Conservation (phyloP, 2,329 filamentous ascomycete species). For the Penicillium sp. region DNA sequence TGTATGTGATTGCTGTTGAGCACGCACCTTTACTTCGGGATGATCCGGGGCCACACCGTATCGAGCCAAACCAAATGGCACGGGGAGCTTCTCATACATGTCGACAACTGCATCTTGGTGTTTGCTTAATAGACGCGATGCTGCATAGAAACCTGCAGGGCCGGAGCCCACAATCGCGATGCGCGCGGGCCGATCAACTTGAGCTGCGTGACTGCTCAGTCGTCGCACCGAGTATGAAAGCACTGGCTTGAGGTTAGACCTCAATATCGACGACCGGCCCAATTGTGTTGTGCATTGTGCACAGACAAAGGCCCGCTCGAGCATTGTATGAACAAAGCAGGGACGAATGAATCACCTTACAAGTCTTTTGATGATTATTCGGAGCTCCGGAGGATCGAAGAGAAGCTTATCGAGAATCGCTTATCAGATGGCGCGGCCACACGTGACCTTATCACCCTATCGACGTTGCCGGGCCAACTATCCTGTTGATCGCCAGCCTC, state of each 20-base stretch:
- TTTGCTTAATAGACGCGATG: conserved; percentile 81
- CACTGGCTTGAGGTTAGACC: conserved; percentile 2
- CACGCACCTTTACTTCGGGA: conserved; percentile 88
- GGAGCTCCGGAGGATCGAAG: conserved; percentile 3
- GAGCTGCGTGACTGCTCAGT: conserved; percentile 40
- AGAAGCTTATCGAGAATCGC: conserved; percentile 9
- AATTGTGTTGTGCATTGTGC: conserved; percentile 38
- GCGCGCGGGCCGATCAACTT: conserved; percentile 64
- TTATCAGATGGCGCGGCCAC: conserved; percentile 20
- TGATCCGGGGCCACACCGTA: conserved; percentile 98
- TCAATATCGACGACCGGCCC: conserved; percentile 19
- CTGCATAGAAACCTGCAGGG: conserved; percentile 94
- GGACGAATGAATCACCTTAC: background rate
- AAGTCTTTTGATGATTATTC: background rate
- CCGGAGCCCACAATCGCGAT: conserved; percentile 92
- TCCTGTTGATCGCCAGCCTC: conserved; percentile 28
- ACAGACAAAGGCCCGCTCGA: conserved; percentile 38
- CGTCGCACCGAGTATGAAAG: conserved; percentile 28
- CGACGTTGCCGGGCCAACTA: conserved; percentile 42
- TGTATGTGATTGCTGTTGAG: conserved; percentile 1
- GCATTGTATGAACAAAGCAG: conserved; percentile 28
- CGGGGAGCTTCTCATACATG: conserved; percentile 95
- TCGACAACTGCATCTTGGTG: conserved; percentile 76
- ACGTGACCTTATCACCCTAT: conserved; percentile 28
- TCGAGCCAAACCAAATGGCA: conserved; percentile 88